These are phyloP conservation scores for Cladosporium halotolerans DNA, from an alignment of 2,329 filamentous ascomycete genomes.

Conservation along the genomic window DNA sequence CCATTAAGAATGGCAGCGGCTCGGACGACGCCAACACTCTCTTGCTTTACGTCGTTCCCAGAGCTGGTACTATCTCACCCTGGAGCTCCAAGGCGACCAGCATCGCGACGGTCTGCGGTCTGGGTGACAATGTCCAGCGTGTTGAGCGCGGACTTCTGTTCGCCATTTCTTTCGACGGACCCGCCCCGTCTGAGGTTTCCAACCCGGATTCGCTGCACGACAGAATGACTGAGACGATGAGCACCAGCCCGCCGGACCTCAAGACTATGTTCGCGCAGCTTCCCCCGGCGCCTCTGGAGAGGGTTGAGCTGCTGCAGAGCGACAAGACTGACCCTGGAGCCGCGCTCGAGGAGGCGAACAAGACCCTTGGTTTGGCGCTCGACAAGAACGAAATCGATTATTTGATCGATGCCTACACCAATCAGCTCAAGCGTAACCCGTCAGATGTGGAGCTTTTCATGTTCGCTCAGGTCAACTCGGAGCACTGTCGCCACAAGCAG, in stretches of 20 bases:
- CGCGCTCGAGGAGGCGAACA: slow-evolving; percentile 76
- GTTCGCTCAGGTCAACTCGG: slow-evolving; percentile 98
- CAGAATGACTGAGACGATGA: slow-evolving; percentile 88
- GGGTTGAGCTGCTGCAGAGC: slow-evolving; percentile 56
- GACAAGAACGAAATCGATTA: slow-evolving; percentile 90
- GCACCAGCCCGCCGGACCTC: slow-evolving; percentile 60
- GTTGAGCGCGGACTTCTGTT: slow-evolving; percentile 84
- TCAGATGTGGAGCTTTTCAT: slow-evolving; percentile 96
- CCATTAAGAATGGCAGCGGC: slow-evolving; percentile 43
- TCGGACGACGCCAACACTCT: slow-evolving; percentile 46
- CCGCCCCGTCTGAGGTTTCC: slow-evolving; percentile 44
- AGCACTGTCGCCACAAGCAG: slow-evolving; percentile 83
- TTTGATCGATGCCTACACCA: slow-evolving; percentile 74
- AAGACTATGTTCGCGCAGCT: slow-evolving; percentile 72
- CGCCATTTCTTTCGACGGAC: slow-evolving; percentile 49
- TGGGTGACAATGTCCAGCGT: slow-evolving; percentile 64
- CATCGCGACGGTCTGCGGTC: slow-evolving; percentile 85
- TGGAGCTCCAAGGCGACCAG: slow-evolving; percentile 97
- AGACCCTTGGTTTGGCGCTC: slow-evolving; percentile 73
- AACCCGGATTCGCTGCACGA: slow-evolving; percentile 74
- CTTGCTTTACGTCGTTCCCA: slow-evolving; percentile 68
- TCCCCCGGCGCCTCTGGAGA: slow-evolving; percentile 58
- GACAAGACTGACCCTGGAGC: slow-evolving; percentile 54
- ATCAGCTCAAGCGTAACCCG: slow-evolving; percentile 58
- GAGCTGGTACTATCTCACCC: slow-evolving; percentile 78